Conservation (phyloP, 768 basidiomycete genomes). For the Fomitopsis serialis region DNA sequence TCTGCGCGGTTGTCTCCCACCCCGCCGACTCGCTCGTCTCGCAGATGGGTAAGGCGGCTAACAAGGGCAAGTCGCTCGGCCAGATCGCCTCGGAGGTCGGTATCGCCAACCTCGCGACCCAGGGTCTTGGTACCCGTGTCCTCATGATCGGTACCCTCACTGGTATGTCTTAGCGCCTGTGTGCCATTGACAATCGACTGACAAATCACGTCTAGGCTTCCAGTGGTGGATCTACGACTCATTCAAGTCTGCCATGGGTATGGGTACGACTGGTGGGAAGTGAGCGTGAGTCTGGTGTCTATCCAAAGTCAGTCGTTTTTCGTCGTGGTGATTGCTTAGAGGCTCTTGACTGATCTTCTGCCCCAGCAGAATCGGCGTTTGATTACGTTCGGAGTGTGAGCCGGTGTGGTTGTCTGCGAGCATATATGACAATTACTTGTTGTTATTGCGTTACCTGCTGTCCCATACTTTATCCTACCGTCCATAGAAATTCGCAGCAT, state of each 20-base stretch:
- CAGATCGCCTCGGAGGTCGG: constrained; percentile 71
- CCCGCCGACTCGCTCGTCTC: constrained; percentile 94
- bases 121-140: constrained; percentile 84
- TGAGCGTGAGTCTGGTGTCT: constrained; percentile 29
- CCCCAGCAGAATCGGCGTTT: too few species aligned
- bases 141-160: constrained; percentile 58
- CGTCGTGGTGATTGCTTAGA: too few species aligned
- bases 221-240: constrained; percentile 94
- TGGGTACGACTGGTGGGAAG: constrained; percentile 87
- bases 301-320: too few species aligned
- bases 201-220: constrained; percentile 52
- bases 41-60: constrained; percentile 83
- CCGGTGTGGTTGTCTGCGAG: constrained; percentile 4
- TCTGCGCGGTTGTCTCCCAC: constrained; percentile 94
- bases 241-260: constrained; percentile 79
- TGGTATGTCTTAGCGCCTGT: constrained; percentile 10
- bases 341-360: too few species aligned
- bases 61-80: constrained; percentile 77
- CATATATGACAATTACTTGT: constrained; percentile 4
- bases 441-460: constrained; percentile 9
- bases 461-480: constrained; percentile 8
- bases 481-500: constrained; percentile 15
- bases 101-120: constrained; percentile 58
- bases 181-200: not conserved
- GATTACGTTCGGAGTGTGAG: not conserved